Conservation (phyloP, 129 eudicot genomes). For the Flaveria robusta region DNA sequence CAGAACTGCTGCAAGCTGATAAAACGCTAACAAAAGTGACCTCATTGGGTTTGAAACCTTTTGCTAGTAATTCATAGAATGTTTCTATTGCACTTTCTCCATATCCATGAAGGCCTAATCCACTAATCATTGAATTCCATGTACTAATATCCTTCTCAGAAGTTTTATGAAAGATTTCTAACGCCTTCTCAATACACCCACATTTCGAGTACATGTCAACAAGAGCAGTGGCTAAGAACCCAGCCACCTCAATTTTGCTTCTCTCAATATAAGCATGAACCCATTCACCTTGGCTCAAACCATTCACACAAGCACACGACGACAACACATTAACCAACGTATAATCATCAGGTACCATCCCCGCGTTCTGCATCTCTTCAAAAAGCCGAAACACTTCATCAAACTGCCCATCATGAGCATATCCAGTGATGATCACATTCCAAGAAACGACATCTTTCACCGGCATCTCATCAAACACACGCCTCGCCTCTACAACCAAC, state of each 20-base stretch:
- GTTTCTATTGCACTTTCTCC: constrained; percentile 31
- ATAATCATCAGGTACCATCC: constrained; percentile 42
- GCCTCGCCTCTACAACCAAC: constrained; percentile 39
- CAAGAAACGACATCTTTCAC: constrained; percentile 51
- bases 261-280: constrained; percentile 36
- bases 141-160: constrained; percentile 46
- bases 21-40: constrained; percentile 49
- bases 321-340: constrained; percentile 45
- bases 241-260: constrained; percentile 32
- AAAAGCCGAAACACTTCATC: constrained; percentile 47
- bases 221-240: constrained; percentile 51
- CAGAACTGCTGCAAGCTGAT: constrained; percentile 53
- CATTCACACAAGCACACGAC: constrained; percentile 43
- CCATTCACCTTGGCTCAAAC: constrained; percentile 54
- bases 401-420: constrained; percentile 34
- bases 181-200: constrained; percentile 49
- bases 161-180: constrained; percentile 37
- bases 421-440: constrained; percentile 50
- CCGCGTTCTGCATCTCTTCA: constrained; percentile 39
- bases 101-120: constrained; percentile 40
- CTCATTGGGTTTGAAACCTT: constrained; percentile 48
- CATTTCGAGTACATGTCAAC: constrained; percentile 56
- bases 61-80: constrained; percentile 34
- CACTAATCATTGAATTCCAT: constrained; percentile 50
- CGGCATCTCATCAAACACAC: constrained; percentile 42